These are phyloP conservation scores for Colletotrichum cordylinicola DNA, from an alignment of 2,329 filamentous ascomycete genomes.

Conservation along the genomic window DNA sequence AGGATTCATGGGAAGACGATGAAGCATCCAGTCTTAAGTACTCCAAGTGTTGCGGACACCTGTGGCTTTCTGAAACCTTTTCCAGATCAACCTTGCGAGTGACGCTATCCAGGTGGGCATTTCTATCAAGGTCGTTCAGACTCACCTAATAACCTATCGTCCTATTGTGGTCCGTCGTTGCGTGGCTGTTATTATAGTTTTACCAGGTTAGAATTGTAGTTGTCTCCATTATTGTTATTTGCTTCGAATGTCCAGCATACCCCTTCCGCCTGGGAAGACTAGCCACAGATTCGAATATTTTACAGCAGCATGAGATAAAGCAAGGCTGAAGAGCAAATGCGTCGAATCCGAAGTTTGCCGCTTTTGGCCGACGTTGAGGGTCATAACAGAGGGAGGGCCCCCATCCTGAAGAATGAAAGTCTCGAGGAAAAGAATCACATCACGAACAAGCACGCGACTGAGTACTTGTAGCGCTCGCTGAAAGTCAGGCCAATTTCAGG, in stretches of 20 bases:
- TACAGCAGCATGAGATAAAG: background rate
- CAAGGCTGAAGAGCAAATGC: background rate
- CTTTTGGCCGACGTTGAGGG: background rate
- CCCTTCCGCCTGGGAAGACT: background rate
- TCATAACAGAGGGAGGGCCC: background rate
- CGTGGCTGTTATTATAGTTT: background rate
- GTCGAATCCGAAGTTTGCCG: background rate
- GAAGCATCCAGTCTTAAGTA: background rate
- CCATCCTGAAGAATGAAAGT: background rate
- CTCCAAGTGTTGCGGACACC: background rate
- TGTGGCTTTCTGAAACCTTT: background rate
- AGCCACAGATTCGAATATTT: background rate
- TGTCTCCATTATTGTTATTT: background rate
- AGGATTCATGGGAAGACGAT: too few species aligned
- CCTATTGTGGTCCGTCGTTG: background rate
- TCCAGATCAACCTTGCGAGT: background rate
- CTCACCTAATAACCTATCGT: background rate
- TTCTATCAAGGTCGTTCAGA: background rate
- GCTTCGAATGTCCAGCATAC: background rate
- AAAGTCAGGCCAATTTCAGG: background rate
- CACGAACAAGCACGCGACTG: background rate
- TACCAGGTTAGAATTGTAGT: background rate
- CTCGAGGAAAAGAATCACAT: background rate
- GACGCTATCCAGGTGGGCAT: background rate
- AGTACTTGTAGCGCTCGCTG: background rate